These are phyloP conservation scores for Boeremia lycopersici DNA, from an alignment of 2,329 filamentous ascomycete genomes.

Conservation along the genomic window DNA sequence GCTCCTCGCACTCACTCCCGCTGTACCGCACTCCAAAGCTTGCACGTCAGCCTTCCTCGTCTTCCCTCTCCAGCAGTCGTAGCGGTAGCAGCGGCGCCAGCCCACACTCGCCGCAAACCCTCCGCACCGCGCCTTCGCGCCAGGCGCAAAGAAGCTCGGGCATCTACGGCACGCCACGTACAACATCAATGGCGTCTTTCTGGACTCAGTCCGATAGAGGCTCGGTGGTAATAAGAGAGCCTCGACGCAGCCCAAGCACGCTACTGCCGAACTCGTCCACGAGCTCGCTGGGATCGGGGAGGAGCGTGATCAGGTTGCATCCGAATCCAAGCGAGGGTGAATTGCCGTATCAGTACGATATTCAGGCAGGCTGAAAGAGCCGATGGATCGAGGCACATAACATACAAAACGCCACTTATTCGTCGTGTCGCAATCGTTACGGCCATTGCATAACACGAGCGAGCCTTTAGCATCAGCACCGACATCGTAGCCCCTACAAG, in stretches of 20 bases:
- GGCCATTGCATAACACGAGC: neutral
- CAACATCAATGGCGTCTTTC: slow-evolving; percentile 33
- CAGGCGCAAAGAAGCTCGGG: slow-evolving; percentile 29
- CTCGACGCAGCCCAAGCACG: slow-evolving; percentile 37
- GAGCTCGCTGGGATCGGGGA: slow-evolving; percentile 36
- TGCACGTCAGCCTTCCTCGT: slow-evolving; percentile 27
- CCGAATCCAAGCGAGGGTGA: slow-evolving; percentile 35
- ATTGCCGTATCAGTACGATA: slow-evolving; percentile 42
- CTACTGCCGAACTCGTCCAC: slow-evolving; percentile 40
- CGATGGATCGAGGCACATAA: neutral
- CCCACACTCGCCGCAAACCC: slow-evolving; percentile 34
- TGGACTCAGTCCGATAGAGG: slow-evolving; percentile 31
- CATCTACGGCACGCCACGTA: slow-evolving; percentile 30
- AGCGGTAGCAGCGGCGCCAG: slow-evolving; percentile 19
- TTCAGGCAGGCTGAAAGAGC: slow-evolving; percentile 25
- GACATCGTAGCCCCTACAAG: neutral
- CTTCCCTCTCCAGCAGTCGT: slow-evolving; percentile 22
- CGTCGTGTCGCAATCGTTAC: neutral
- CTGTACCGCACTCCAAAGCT: slow-evolving; percentile 38
- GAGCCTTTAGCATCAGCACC: no score
- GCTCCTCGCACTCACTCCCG: slow-evolving; percentile 31
- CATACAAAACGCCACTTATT: neutral
- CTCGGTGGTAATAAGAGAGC: slow-evolving; percentile 28
- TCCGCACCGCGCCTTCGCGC: slow-evolving; percentile 39
- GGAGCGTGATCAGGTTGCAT: slow-evolving; percentile 36